These are phyloP conservation scores for Malania oleifera DNA, from an alignment of 164 flowering plant genomes.

Conservation along the genomic window DNA sequence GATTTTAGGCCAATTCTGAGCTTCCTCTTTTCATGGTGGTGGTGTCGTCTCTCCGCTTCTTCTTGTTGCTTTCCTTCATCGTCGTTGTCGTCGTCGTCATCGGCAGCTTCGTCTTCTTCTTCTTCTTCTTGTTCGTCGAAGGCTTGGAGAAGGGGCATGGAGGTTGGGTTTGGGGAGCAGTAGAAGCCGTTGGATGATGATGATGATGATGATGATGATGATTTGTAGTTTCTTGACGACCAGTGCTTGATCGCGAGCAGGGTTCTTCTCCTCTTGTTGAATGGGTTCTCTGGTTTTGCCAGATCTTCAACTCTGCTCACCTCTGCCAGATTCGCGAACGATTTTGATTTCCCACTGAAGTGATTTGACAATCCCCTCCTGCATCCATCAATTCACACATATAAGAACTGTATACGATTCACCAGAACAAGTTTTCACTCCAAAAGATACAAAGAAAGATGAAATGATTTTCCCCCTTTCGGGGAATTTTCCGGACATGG, in stretches of 20 bases:
- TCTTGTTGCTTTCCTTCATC: neutral
- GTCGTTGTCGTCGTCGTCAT: slow-evolving; percentile 1
- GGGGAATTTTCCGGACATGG: too few species aligned
- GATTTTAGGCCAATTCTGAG: too few species aligned
- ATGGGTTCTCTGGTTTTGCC: slow-evolving; percentile 51
- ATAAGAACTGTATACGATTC: neutral
- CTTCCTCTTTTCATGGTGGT: slow-evolving; percentile 12
- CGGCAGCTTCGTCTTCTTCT: slow-evolving; percentile 5
- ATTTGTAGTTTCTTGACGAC: slow-evolving; percentile 16
- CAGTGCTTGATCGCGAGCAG: slow-evolving; percentile 37
- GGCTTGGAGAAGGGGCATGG: slow-evolving; percentile 38
- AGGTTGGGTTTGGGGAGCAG: slow-evolving; percentile 30
- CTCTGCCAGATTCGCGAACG: slow-evolving; percentile 46
- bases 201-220: slow-evolving; percentile 2
- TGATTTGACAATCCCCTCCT: slow-evolving; percentile 64
- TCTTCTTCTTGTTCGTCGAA: slow-evolving; percentile 26
- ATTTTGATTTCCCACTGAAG: slow-evolving; percentile 57
- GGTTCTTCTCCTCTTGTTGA: slow-evolving; percentile 55
- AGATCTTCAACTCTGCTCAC: slow-evolving; percentile 32
- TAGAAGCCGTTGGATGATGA: slow-evolving; percentile 22
- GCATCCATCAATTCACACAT: too few species aligned
- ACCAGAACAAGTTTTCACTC: too few species aligned
- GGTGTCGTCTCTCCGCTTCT: neutral
- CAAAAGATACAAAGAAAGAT: too few species aligned
- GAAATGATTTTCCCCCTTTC: too few species aligned